A percentile compares a stretch with the other conserved stretches of the same genome.
Conservation (phyloP, 768 basidiomycete species). For the Rhodotorula graminis region DNA sequence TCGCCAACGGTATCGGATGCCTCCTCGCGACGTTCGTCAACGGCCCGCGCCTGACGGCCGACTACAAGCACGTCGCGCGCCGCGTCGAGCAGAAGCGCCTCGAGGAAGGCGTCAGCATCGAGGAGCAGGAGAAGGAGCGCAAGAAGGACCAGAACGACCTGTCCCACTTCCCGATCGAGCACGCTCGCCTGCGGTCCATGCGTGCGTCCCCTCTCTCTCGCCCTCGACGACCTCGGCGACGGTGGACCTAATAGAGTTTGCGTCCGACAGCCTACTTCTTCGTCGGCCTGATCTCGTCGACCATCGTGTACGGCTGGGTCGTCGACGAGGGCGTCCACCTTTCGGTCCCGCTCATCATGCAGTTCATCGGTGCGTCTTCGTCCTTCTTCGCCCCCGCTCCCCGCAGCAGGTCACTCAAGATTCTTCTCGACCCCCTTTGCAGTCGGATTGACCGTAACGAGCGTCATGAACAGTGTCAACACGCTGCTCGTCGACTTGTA, state of each 20-base stretch:
- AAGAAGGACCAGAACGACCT: conserved; percentile 41
- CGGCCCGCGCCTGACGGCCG: conserved; percentile 63
- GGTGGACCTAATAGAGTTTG: too few relatives aligned
- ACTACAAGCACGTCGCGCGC: conserved; percentile 55
- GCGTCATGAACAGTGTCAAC: conserved; percentile 30
- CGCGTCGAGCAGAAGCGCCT: conserved; percentile 34
- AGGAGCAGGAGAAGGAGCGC: conserved; percentile 33
- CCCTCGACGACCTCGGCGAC: too few relatives aligned
- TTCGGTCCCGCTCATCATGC: conserved; percentile 43
- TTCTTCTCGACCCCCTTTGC: rapidly evolving
- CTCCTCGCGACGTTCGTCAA: conserved; percentile 57
- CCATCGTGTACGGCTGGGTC: conserved; percentile 44
- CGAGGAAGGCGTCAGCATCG: conserved; percentile 4
- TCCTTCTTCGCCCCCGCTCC: neutral
- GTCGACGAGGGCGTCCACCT: conserved; percentile 40
- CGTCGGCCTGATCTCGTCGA: conserved; percentile 20
- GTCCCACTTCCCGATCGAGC: conserved; percentile 39
- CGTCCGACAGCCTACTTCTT: conserved; percentile 37
- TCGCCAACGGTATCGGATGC: conserved; percentile 70
- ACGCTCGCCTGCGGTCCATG: conserved; percentile 43
- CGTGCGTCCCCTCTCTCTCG: conserved; percentile 14
- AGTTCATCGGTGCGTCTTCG: conserved; percentile 41
- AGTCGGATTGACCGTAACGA: conserved; percentile 36
- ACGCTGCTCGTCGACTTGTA: conserved; percentile 46
- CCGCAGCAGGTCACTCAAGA: too few relatives aligned